These are phyloP conservation scores for Aeschynomene evenia DNA, from an alignment of 306 rosid genomes.

Conservation along the genomic window DNA sequence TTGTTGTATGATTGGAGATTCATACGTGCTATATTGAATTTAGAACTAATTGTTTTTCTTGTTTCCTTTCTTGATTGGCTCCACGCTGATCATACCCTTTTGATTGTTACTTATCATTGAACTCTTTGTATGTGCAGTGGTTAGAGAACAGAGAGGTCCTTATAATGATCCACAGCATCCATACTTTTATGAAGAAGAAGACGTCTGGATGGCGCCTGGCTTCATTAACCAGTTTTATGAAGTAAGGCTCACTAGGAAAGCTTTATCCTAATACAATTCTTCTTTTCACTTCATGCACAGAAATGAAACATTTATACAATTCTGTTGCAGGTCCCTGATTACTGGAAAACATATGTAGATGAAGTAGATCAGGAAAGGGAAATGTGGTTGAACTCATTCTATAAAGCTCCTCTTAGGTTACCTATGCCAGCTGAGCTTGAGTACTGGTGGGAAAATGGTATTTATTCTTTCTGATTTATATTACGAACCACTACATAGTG, in stretches of 20 bases:
- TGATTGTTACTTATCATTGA: slow-evolving; percentile 25
- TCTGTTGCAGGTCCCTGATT: slow-evolving; percentile 81
- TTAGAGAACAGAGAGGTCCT: slow-evolving; percentile 92
- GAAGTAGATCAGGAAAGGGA: slow-evolving; percentile 95
- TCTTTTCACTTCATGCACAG: slow-evolving; percentile 20
- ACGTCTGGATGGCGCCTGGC: slow-evolving; percentile 98
- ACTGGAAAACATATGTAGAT: slow-evolving; percentile 77
- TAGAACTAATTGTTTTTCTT: not conserved
- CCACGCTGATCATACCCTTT: slow-evolving; percentile 8
- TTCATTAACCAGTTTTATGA: slow-evolving; percentile 91
- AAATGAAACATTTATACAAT: slow-evolving; percentile 9
- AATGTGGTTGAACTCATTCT: slow-evolving; percentile 98
- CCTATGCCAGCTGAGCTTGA: slow-evolving; percentile 99
- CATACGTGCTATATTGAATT: not conserved
- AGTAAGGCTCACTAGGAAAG: slow-evolving; percentile 46
- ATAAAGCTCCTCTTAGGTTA: slow-evolving; percentile 84
- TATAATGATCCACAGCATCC: slow-evolving; percentile 93
- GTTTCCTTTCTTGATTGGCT: not conserved
- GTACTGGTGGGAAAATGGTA: slow-evolving; percentile 85
- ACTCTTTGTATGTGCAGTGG: slow-evolving; percentile 52
- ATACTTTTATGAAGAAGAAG: slow-evolving; percentile 89
- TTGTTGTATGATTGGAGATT: slow-evolving; percentile 5
- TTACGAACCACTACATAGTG: not conserved
- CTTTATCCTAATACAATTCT: slow-evolving; percentile 24
- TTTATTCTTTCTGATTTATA: not conserved